phyloP scores from a whole-genome alignment of 805 yeast genomes.

The Wickerhamomyces ciferrii region DNA sequence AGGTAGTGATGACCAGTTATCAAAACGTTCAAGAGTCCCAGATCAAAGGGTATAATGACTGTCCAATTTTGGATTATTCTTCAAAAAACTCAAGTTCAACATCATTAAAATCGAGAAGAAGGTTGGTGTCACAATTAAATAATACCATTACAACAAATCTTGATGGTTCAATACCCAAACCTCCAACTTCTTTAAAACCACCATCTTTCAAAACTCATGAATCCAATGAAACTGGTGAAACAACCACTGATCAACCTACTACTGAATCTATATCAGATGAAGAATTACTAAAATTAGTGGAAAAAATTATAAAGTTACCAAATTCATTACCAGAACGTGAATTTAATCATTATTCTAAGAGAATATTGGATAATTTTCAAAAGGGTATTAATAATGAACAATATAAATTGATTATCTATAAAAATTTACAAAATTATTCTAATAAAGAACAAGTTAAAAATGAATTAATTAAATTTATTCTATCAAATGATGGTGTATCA shows the following conservation, averaged over 20 bases:
- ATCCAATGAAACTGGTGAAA: neutral
- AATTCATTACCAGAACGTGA: conserved; percentile 36
- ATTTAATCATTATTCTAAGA: conserved; percentile 36
- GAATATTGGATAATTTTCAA: conserved; percentile 26
- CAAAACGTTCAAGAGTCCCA: conserved; percentile 36
- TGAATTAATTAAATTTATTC: conserved; percentile 45
- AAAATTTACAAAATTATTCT: conserved; percentile 17
- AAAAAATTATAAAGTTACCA: conserved; percentile 20
- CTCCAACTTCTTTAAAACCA: conserved; percentile 2
- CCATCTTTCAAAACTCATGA: neutral
- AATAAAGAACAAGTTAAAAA: conserved; percentile 27
- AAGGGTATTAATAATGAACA: conserved; percentile 22
- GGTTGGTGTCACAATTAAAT: conserved; percentile 1
- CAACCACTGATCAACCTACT: too few relatives aligned
- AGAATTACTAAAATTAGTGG: conserved; percentile 18
- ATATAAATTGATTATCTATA: conserved; percentile 22
- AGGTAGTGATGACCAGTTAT: conserved; percentile 16
- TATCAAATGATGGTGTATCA: conserved; percentile 49
- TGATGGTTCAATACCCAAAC: conserved; percentile 2
- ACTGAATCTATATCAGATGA: conserved; percentile 4
- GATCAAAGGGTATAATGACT: conserved; percentile 39
- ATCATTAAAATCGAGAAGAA: conserved; percentile 3
- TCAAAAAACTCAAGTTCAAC: conserved; percentile 2
- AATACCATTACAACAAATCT: neutral
- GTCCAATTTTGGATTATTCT: conserved; percentile 25